Conservation (phyloP, 78 protist genomes). For the Pelomyxa schiedti region DNA sequence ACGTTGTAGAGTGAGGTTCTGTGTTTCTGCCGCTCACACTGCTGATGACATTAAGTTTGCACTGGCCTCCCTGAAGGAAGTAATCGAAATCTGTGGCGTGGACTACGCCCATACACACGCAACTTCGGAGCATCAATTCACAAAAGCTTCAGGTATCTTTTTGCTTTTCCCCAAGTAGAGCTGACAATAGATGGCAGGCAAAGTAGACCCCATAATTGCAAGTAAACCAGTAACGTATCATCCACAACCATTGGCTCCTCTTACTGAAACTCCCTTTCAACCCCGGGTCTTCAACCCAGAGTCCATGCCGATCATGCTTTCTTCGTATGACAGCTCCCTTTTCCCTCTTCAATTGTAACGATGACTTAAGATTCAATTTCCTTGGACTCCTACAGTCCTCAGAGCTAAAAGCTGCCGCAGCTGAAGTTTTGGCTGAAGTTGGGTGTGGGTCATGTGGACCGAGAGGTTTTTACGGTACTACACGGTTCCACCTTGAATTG, state of each 20-base stretch:
- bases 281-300: not conserved
- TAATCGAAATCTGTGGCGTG: not conserved
- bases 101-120: not conserved
- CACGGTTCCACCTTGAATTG: slow-evolving; percentile 69
- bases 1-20: not conserved
- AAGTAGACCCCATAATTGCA: too few species aligned
- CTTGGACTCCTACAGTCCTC: not conserved
- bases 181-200: not conserved
- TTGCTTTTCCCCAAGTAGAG: not conserved
- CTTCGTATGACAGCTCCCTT: too few species aligned
- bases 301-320: too few species aligned
- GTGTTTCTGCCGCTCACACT: not conserved
- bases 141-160: not conserved
- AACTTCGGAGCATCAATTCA: not conserved
- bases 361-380: too few species aligned
- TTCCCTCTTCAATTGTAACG: too few species aligned
- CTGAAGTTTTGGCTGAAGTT: slow-evolving; percentile 42
- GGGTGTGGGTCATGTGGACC: slow-evolving; percentile 98
- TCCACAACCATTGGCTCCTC: not conserved
- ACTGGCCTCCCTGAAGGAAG: not conserved
- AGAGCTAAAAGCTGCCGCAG: not conserved
- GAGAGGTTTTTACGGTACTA: slow-evolving; percentile 96
- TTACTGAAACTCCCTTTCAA: not conserved
- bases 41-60: not conserved
- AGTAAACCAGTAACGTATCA: not conserved